A percentile compares a stretch with the other conserved stretches of the same genome.
Conservation (phyloP, 139 green algal genomes). For the Chloropicon primus region DNA sequence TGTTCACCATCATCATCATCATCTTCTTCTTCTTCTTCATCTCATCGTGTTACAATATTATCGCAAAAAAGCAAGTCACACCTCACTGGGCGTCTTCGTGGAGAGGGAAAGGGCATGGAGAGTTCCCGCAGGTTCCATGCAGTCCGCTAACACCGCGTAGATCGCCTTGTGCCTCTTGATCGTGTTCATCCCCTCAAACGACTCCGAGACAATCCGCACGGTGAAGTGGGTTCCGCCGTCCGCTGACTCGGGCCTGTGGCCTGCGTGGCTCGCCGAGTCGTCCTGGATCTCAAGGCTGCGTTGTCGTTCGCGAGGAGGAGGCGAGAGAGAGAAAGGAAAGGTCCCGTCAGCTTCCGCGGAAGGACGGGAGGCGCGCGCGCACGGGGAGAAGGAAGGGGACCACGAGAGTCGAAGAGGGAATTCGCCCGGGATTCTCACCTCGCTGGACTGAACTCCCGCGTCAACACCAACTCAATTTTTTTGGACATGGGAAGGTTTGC, state of each 20-base stretch:
- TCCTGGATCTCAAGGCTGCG: conserved; percentile 26
- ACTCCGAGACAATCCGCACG: conserved; percentile 31
- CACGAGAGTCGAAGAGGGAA: no score
- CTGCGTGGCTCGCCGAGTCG: conserved; percentile 40
- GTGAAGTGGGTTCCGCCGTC: conserved; percentile 43
- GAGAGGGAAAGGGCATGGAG: conserved; percentile 43
- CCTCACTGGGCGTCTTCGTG: conserved; percentile 43
- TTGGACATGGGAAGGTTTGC: background rate
- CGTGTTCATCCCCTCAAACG: conserved; percentile 40
- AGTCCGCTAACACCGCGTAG: conserved; percentile 37
- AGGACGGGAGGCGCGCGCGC: no score
- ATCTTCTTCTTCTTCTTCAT: no score
- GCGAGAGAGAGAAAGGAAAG: background rate
- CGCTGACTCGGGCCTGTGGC: conserved; percentile 16
- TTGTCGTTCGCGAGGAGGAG: no score
- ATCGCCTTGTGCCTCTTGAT: conserved; percentile 46
- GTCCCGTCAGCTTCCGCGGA: no score
- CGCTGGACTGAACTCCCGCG: background rate
- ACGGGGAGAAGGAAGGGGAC: no score
- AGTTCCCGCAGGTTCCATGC: conserved; percentile 23
- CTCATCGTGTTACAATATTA: no score
- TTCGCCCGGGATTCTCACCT: no score
- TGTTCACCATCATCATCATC: no score
- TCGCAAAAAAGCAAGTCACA: no score
- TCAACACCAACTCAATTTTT: background rate